These are phyloP conservation scores for Aristolochia fimbriata DNA, from an alignment of 164 flowering plant genomes.

Conservation along the genomic window DNA sequence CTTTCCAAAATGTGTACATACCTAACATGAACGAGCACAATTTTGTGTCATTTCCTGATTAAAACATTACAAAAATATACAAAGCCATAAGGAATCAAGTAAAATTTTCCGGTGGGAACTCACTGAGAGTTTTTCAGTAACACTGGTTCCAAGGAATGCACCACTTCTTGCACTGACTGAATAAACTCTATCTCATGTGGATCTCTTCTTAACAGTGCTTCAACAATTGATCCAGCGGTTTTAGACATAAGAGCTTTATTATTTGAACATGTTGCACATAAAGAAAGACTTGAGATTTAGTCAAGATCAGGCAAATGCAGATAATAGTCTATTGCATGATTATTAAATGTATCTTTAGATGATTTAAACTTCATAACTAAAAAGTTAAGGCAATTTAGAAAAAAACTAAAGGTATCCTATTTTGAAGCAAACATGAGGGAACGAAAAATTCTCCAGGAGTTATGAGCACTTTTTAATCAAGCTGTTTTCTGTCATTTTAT, in stretches of 20 bases:
- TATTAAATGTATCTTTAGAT: no score
- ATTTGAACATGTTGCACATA: neutral
- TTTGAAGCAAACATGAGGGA: no score
- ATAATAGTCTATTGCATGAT: no score
- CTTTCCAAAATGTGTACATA: conserved; percentile 92
- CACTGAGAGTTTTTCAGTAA: conserved; percentile 90
- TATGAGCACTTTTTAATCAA: no score
- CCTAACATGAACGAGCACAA: conserved; percentile 23
- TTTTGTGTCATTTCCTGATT: conserved; percentile 2
- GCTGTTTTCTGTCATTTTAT: no score
- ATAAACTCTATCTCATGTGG: conserved; percentile 93
- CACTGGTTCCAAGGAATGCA: conserved; percentile 91
- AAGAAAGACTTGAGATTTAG: no score
- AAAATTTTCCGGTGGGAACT: conserved; percentile 18
- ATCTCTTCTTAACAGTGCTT: conserved; percentile 89
- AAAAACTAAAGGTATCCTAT: no score
- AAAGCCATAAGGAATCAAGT: neutral
- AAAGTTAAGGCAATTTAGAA: no score
- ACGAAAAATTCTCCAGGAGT: no score
- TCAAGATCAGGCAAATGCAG: no score
- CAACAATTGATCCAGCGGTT: conserved; percentile 89
- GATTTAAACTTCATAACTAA: no score
- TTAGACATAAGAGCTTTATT: conserved; percentile 82
- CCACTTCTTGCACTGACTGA: conserved; percentile 85
- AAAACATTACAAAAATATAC: neutral